Percentiles rank a stretch among this genome's conserved stretches.
Conservation (phyloP, 257 asterid species). For the Solanum chilense region DNA sequence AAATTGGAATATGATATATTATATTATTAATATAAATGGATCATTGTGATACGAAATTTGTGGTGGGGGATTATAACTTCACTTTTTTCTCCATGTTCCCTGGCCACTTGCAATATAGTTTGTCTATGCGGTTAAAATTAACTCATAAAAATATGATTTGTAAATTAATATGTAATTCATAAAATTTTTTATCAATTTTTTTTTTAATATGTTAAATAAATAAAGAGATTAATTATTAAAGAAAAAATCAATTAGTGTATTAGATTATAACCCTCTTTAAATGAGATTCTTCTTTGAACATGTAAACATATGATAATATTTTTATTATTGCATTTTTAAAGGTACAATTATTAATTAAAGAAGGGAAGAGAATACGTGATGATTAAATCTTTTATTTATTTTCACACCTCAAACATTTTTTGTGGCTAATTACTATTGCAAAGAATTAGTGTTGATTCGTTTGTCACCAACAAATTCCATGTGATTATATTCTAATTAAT, state of each 20-base stretch:
- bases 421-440: background rate
- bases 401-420: background rate
- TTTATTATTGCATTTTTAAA: background rate
- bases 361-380: background rate
- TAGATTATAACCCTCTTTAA: background rate
- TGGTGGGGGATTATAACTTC: conserved; percentile 16
- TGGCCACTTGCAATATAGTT: conserved; percentile 20
- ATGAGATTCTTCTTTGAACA: background rate
- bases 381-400: too few species aligned
- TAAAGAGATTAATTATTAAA: background rate
- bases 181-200: too few species aligned
- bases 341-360: background rate
- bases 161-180: background rate
- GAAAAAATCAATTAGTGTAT: too few species aligned
- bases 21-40: background rate
- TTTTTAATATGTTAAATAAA: too few species aligned
- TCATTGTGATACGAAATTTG: conserved; percentile 32
- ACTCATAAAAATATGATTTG: background rate
- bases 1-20: background rate
- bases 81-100: conserved; percentile 16
- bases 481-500: background rate
- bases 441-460: background rate
- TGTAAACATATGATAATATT: too few species aligned
- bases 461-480: background rate
- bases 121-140: background rate